phyloP scores from a whole-genome alignment of 441 rosid species.

The Raphanus hybrid region DNA sequence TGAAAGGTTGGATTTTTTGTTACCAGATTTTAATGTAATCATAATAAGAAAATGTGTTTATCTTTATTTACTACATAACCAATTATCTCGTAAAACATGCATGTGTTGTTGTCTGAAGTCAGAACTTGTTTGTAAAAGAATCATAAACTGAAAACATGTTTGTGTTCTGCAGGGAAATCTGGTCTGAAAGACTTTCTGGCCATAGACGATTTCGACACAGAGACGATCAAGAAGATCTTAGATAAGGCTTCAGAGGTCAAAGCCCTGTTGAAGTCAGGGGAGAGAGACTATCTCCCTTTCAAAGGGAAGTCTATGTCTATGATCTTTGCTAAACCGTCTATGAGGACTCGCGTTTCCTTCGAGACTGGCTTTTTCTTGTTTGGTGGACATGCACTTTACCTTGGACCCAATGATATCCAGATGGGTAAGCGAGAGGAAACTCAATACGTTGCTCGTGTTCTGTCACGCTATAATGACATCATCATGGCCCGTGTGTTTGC shows the following conservation, averaged over 20 bases:
- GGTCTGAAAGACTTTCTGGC: slow-evolving; percentile 76
- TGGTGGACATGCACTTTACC: slow-evolving; percentile 95
- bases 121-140: not conserved
- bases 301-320: slow-evolving; percentile 97
- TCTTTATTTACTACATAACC: not conserved
- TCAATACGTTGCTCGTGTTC: slow-evolving; percentile 95
- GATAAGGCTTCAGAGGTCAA: slow-evolving; percentile 85
- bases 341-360: slow-evolving; percentile 97
- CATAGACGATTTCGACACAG: slow-evolving; percentile 89
- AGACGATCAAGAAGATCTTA: slow-evolving; percentile 69
- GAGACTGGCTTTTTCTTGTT: slow-evolving; percentile 97
- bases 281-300: slow-evolving; percentile 75
- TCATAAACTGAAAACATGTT: not conserved
- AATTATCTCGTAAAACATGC: not conserved
- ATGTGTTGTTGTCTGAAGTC: not conserved
- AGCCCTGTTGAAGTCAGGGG: slow-evolving; percentile 82
- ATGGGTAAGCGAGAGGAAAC: slow-evolving; percentile 98
- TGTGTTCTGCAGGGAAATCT: slow-evolving; percentile 51
- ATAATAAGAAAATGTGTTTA: not conserved
- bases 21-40: not conserved
- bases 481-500: slow-evolving; percentile 97
- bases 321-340: slow-evolving; percentile 98
- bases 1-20: slow-evolving; percentile 45
- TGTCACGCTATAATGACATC: slow-evolving; percentile 88
- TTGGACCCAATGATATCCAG: slow-evolving; percentile 94